These are phyloP conservation scores for Neonectria hederae DNA, from an alignment of 2,329 filamentous ascomycete genomes.

Conservation along the genomic window DNA sequence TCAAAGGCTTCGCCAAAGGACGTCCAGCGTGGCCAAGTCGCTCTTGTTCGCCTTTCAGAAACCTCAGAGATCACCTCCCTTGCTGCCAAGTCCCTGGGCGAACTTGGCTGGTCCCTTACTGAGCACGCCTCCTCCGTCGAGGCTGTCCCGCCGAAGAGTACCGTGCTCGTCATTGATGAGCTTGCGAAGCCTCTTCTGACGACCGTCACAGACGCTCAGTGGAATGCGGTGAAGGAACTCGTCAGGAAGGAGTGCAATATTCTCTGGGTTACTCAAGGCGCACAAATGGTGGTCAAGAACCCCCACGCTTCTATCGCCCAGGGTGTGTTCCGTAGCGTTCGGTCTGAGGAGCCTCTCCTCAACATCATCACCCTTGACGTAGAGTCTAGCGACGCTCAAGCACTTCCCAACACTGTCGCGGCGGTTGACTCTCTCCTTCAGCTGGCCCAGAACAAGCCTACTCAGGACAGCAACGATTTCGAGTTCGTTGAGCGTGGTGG, in stretches of 20 bases:
- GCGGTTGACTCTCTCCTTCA: slow-evolving; percentile 9
- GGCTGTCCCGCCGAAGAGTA: not conserved
- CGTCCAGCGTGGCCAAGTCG: not conserved
- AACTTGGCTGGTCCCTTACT: not conserved
- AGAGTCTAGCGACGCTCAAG: slow-evolving; percentile 1
- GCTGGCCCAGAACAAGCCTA: not conserved
- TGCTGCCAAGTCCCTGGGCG: not conserved
- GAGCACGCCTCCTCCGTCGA: not conserved
- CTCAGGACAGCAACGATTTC: slow-evolving; percentile 11
- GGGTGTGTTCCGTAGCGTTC: slow-evolving; percentile 20
- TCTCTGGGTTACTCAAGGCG: slow-evolving; percentile 24
- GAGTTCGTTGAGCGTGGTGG: slow-evolving; percentile 20
- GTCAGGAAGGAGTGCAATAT: slow-evolving; percentile 17
- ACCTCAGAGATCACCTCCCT: not conserved
- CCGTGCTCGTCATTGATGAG: slow-evolving; percentile 16
- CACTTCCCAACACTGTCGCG: not conserved
- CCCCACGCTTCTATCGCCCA: slow-evolving; percentile 11
- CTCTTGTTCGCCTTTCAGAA: not conserved
- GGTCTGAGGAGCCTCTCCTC: slow-evolving; percentile 14
- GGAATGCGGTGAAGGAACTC: slow-evolving; percentile 7
- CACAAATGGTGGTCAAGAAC: slow-evolving; percentile 15
- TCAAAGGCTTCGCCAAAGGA: not conserved
- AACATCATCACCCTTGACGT: slow-evolving; percentile 20
- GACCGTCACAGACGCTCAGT: slow-evolving; percentile 5
- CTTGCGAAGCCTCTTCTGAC: slow-evolving; percentile 8